These are phyloP conservation scores for Suillus alpinus DNA, from an alignment of 768 basidiomycete genomes.

Conservation along the genomic window DNA sequence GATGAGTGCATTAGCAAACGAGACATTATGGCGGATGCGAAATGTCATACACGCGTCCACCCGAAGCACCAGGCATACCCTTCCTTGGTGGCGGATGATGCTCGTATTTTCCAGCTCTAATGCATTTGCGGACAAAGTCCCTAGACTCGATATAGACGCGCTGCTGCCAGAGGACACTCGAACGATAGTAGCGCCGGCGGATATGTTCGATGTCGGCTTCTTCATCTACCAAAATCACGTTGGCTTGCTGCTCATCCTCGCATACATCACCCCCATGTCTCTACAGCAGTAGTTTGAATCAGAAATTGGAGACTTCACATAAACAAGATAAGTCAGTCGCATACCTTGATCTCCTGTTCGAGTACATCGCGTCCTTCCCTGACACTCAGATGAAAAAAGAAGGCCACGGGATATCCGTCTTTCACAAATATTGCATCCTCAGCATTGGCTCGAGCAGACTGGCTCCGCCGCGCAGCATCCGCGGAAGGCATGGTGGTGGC, in stretches of 20 bases:
- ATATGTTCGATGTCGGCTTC: slow-evolving; percentile 22
- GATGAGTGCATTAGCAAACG: background rate
- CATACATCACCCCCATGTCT: slow-evolving; percentile 20
- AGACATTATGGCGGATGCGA: background rate
- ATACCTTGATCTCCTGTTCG: slow-evolving; percentile 19
- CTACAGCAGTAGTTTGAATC: slow-evolving; percentile 6
- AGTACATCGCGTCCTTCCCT: slow-evolving; percentile 19
- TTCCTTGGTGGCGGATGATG: slow-evolving; percentile 5
- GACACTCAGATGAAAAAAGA: slow-evolving; percentile 27
- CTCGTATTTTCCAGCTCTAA: slow-evolving; percentile 12
- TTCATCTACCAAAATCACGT: slow-evolving; percentile 30
- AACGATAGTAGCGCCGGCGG: slow-evolving; percentile 25
- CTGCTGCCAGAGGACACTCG: slow-evolving; percentile 13
- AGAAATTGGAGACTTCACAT: background rate
- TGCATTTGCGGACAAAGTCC: slow-evolving; percentile 24
- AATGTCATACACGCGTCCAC: slow-evolving; percentile 4
- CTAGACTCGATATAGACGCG: slow-evolving; percentile 21
- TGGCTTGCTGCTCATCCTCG: slow-evolving; percentile 11
- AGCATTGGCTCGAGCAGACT: background rate
- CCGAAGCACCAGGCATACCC: slow-evolving; percentile 24
- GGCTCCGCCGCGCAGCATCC: slow-evolving; percentile 3
- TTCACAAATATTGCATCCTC: slow-evolving; percentile 21
- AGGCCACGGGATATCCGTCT: slow-evolving; percentile 19
- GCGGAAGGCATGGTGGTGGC: background rate
- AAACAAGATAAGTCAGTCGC: background rate